These are phyloP conservation scores for Apocynum venetum DNA, from an alignment of 257 asterid genomes.

Conservation along the genomic window DNA sequence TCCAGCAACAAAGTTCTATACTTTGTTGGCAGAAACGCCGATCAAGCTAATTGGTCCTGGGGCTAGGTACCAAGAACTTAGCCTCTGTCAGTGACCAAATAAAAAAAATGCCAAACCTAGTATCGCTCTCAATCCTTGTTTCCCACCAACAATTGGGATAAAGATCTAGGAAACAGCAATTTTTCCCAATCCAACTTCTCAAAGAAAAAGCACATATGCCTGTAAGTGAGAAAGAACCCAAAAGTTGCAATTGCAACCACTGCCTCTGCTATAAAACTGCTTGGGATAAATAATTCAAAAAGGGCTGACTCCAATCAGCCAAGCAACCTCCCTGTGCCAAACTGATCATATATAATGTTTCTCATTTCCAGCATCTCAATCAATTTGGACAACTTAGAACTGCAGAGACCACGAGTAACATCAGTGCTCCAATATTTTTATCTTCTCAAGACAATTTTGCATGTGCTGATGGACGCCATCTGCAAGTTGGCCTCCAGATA, in stretches of 20 bases:
- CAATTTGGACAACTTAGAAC: background rate
- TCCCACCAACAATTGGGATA: background rate
- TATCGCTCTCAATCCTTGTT: background rate
- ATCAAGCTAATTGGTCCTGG: too few relatives aligned
- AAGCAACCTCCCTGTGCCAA: background rate
- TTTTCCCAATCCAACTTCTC: background rate
- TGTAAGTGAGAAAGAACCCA: background rate
- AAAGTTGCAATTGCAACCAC: background rate
- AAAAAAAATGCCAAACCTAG: background rate
- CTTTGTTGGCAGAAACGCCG: too few relatives aligned
- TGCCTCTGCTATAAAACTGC: background rate
- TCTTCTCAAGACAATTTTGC: constrained; percentile 70
- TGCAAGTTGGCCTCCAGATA: constrained; percentile 44
- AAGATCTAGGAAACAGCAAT: background rate
- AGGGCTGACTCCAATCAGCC: background rate
- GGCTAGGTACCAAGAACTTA: too few relatives aligned
- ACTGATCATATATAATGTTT: background rate
- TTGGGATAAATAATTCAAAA: background rate
- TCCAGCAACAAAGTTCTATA: too few relatives aligned
- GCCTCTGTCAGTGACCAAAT: too few relatives aligned
- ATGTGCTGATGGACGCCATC: constrained; percentile 47
- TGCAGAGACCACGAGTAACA: background rate
- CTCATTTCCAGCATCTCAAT: background rate
- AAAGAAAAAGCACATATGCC: background rate
- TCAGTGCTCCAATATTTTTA: constrained; percentile 72